Base-by-base conservation (phyloP, 2,329 filamentous ascomycete genomes). In the Colletotrichum camelliae region DNA sequence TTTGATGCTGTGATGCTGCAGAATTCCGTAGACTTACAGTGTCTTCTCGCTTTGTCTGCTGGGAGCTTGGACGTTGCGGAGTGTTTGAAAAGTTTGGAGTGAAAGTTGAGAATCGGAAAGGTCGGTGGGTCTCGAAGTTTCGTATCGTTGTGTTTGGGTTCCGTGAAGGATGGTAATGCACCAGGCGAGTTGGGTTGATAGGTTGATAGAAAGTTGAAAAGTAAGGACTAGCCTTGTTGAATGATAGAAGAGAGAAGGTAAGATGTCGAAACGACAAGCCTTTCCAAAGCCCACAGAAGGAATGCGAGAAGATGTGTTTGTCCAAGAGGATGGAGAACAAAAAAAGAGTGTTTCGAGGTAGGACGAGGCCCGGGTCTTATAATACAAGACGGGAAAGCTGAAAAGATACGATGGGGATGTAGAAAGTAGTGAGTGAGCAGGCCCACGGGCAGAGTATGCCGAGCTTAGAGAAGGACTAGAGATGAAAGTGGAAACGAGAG, bases 151-250 rank as follows among this genome's bases (percentile, higher is more conserved):
- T 77, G 33, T 75, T 69, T 58, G 21, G 27, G 66, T 70, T 77
- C 67, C 68, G 68, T 21, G 70, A 79, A 77, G 71, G 78, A 78
- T 70, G 68, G 73, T 70, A 69, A 61, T 77, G 79, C 79, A 77
- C 78, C 79, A 80, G 80, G 80, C 79, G 78, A 74, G 77, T 80
- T 77, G 77, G 76, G 66, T 74, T 61, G 24, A 24, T 24, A 24
- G 29, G 39, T 21, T 60, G 68, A 76, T 71, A 77, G 77, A 77
- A 80, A 80, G 78, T 82, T 79, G 74, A 78, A 80, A 72, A 80
- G 78, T 77, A 80, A 85, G 85, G 86, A 81, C 84, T 83, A 85
- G 80, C 80, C 82, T 83, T 78, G 80, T 71, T 72, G 76, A 78
- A 77, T 77, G 72, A 79, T 77, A 82, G 80, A 73, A 76, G 79